These are phyloP conservation scores for Aspergillus melleus DNA, from an alignment of 2,329 filamentous ascomycete genomes.

Conservation along the genomic window DNA sequence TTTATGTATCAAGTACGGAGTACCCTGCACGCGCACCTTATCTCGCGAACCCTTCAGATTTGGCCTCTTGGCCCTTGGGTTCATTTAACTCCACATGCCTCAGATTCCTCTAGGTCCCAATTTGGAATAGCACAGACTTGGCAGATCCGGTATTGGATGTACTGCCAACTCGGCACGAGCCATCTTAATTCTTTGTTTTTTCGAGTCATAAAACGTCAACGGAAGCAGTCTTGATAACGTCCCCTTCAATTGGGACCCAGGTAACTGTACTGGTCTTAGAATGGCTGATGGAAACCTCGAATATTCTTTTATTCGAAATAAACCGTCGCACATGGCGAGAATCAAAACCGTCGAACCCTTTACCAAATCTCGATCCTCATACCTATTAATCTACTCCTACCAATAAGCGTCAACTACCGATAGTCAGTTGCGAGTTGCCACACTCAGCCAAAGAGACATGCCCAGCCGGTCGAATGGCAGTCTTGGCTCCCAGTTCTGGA, in stretches of 20 bases:
- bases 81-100: background rate
- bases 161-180: background rate
- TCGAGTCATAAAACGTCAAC: too few species aligned
- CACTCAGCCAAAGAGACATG: background rate
- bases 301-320: too few species aligned
- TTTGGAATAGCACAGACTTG: background rate
- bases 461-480: background rate
- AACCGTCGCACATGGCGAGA: too few species aligned
- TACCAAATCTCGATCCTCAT: too few species aligned
- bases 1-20: background rate
- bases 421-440: background rate
- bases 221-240: too few species aligned
- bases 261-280: too few species aligned
- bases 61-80: background rate
- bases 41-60: background rate
- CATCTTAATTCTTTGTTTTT: too few species aligned
- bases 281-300: too few species aligned
- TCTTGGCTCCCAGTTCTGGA: background rate
- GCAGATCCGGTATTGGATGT: background rate
- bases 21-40: background rate
- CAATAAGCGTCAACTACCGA: too few species aligned
- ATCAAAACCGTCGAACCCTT: too few species aligned
- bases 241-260: too few species aligned
- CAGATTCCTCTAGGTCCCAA: background rate
- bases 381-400: too few species aligned